Evolutionary conservation across 176 grass and related monocot genomes (phyloP), one percentile per base, ranked within the genome.

Genomic region (Aechmea fasciata): DNA sequence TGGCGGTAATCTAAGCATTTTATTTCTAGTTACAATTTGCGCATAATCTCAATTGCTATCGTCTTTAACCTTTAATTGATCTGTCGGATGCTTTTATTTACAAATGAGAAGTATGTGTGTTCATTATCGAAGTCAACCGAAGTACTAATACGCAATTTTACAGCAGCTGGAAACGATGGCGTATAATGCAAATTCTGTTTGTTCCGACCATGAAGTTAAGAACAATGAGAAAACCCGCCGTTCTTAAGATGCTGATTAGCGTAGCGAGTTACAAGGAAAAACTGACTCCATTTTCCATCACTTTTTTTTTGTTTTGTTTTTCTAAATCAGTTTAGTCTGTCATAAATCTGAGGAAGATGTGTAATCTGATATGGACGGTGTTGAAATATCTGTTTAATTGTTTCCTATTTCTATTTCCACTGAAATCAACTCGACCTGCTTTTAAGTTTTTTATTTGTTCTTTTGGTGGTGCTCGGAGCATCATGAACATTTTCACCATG

Each of bases 111-210:
- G 10, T 13, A n/a, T 51, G 28, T 41, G 33, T 54, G 69, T 67
- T 59, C 29, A 52, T 47, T 70, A 14, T 11, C 11, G 7, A 25
- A 77, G 11, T 68, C 13, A 61, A 11, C 2, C 11, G 48, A 69
- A 47, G 65, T 68, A 67, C 69, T 77, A 55, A 69, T 78, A 13
- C 53, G 9, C 24, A 51, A 18, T 26, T 17, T 72, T 74, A 61
- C 48, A 69, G 33, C 59, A 85, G 72, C 51, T 72, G 72, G 72
- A 66, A 80, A 71, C 71, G 82, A 79, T 71, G 82, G 79, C 67
- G 76, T 84, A 80, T 84, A 64, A 84, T 61, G 66, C 61, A 74
- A 57, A 52, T 51, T 11, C 41, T 25, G 64, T 55, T 65, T 50
- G 48, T 61, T 33, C 23, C 49, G 6, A 65, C 65, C 54, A 59